Conservation (phyloP, 2,329 filamentous ascomycete genomes). For the Scytalidium sp. region DNA sequence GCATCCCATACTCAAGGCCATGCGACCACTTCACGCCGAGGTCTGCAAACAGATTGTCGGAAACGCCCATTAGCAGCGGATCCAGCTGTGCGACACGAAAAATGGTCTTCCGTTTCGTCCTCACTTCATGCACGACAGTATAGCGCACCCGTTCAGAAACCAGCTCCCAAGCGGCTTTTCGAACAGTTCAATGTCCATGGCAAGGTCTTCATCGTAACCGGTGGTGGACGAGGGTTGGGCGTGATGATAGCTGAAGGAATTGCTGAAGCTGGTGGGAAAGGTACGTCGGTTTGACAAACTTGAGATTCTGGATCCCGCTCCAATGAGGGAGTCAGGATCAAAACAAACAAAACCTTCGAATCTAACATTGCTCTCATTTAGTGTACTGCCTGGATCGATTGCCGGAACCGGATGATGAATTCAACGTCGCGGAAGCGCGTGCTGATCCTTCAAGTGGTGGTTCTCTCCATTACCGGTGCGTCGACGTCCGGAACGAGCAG, state of each 20-base stretch:
- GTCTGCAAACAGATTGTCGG: not conserved
- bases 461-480: conserved; percentile 60
- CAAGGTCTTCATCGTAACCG: conserved; percentile 65
- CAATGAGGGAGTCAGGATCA: too few relatives aligned
- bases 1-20: too few relatives aligned
- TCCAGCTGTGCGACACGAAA: not conserved
- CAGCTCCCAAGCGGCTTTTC: not conserved
- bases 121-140: not conserved
- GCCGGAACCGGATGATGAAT: conserved; percentile 32
- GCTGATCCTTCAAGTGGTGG: conserved; percentile 57
- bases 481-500: conserved; percentile 63
- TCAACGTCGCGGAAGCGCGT: conserved; percentile 52
- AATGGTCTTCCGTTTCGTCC: not conserved
- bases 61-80: not conserved
- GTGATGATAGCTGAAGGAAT: conserved; percentile 67
- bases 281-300: conserved; percentile 27
- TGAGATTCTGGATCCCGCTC: conserved; percentile 2
- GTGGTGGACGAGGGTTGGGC: conserved; percentile 66
- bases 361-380: not conserved
- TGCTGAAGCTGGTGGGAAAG: conserved; percentile 67
- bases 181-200: conserved; percentile 62
- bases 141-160: not conserved
- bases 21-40: not conserved
- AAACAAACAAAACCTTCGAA: too few relatives aligned
- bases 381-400: conserved; percentile 43